Base-by-base conservation (phyloP, 371 early-diverging fungal genomes). In the Umbelopsis sp. region DNA sequence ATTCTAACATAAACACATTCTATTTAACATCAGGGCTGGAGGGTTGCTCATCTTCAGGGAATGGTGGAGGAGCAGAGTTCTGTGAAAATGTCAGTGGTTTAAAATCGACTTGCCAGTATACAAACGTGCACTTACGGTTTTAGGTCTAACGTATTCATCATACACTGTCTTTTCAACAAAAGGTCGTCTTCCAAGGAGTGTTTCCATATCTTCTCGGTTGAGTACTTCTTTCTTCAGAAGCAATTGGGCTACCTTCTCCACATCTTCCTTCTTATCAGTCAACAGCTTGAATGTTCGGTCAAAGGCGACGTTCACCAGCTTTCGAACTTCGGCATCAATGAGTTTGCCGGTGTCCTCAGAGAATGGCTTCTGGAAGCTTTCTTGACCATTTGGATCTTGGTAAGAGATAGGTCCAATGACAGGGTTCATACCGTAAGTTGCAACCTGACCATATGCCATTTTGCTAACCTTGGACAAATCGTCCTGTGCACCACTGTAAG, bases 391-490 rank as follows among this genome's bases (percentile, higher is more conserved):
- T 48, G 90, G 88, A 70, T 93, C 88, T 7, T 84, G 83, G 70
- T 89, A 97, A 25, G 92, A 91, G 52, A 99, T 70, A 69, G 93
- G 91, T 12, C 99, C 99, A 0, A 98, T 84, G 45, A 83, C 82
- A 44, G 76, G 70, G 79, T 94, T 96, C 99, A 98, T 99, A 50
- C 99, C 99, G 77, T 95, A 98, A 20, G 89, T 87, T 51, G 91
- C 82, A 24, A 99, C 89, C 81, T 94, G 93, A 35, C 96, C 95
- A 74, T 98, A 99, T 4, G 98, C 98, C 92, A 94, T 89, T 77
- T 92, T 92, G 37, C 98, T 97, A 22, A 99, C 97, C 77, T 97
- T 98, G 76, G 96, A 93, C 66, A 99, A 80, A 81, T 99, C 96
- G 72, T 96, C 95, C n/a, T 87, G 87, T 5, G 96, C 96, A 14